A percentile compares a stretch with the other conserved stretches of the same genome.
Conservation (phyloP, 2,329 filamentous ascomycete species). For the Plectosphaerella plurivora region DNA sequence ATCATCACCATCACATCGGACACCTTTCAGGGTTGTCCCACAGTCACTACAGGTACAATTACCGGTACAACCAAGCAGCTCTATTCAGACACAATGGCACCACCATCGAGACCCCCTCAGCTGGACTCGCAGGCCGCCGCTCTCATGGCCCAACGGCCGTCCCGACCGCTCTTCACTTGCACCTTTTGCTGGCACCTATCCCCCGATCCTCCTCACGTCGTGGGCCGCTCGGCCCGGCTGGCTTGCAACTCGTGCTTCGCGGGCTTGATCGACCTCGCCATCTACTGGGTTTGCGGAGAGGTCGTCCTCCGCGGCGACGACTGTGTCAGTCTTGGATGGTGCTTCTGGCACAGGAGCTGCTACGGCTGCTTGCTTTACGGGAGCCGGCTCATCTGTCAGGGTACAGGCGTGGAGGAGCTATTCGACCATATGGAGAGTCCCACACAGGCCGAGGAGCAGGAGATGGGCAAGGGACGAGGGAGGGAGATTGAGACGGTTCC, state of each 20-base stretch:
- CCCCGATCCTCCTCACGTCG: constrained; percentile 27
- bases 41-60: no score
- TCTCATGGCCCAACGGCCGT: not conserved
- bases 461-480: constrained; percentile 10
- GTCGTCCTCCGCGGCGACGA: constrained; percentile 48
- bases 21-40: no score
- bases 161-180: constrained; percentile 39
- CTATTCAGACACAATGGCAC: no score
- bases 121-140: not conserved
- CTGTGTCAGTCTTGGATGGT: constrained; percentile 55
- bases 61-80: no score
- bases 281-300: constrained; percentile 56
- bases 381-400: constrained; percentile 29
- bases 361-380: constrained; percentile 54
- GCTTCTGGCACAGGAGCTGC: constrained; percentile 54
- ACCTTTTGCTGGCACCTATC: constrained; percentile 49
- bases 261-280: constrained; percentile 45
- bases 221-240: constrained; percentile 43
- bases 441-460: not conserved
- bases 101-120: not conserved
- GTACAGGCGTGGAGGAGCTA: constrained; percentile 27
- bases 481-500: constrained; percentile 43
- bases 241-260: constrained; percentile 43
- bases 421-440: constrained; percentile 15
- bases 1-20: no score